Evolutionary conservation across 2,329 filamentous ascomycete species (phyloP), one percentile per base, ranked within the genome.

Genomic region (Raffaelea albimanens): DNA sequence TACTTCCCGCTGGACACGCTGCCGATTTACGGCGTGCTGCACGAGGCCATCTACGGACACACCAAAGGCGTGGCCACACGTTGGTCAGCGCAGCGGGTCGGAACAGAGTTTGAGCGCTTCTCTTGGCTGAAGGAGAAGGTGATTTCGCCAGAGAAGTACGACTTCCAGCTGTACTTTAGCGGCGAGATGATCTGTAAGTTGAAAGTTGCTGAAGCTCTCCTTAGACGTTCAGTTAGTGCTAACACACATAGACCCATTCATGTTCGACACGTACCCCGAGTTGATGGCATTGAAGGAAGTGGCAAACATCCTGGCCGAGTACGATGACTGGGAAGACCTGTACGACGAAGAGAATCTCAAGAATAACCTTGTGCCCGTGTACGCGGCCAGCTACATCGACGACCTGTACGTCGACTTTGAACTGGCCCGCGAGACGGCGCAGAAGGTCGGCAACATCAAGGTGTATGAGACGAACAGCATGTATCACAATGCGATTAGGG

Each of bases 321-420:
- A 77, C 40, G 64, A 73, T 4, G 75, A 82, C 52, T 96, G 91
- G 90, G 77, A 83, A 2, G 67, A 70, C 0, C 71, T 96, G 4
- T 96, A 95, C 61, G 79, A 95, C 58, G 70, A 79, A 52, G 75
- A 78, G 46, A 83, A 86, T 63, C 70, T 96, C 43, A 75, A 73
- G 18, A 76, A 73, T 57, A 96, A 96, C 58, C 72, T 82, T 50
- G 87, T 96, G 0, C 90, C 91, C 0, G 80, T 95, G 0, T 96
- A 93, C 59, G 85, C 89, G 1, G 87, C 86, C 1, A 84, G 80
- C 2, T 97, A 85, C 56, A 63, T 87, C 4, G 84, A 95, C 53
- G 89, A 95, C 61, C 93, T 96, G 86, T 96, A 94, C 58, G 90
- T 97, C 25, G 85, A 94, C 59, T 85, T 78, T 55, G 78, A 79